These are phyloP conservation scores for Teunomyces kruisii DNA, from an alignment of 805 yeast species.

Conservation along the genomic window DNA sequence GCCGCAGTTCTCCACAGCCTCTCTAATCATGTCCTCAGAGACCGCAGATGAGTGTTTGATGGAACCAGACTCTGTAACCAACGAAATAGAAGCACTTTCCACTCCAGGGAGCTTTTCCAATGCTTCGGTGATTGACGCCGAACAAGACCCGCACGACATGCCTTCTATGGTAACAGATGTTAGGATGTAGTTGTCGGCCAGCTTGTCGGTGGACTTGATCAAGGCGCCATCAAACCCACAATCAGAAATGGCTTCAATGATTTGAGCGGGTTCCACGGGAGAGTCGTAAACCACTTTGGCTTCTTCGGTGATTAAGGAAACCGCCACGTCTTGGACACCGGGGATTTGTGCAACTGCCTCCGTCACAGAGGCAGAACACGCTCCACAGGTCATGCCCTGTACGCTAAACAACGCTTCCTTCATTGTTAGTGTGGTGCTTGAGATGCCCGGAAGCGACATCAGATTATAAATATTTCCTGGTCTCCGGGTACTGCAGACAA, in stretches of 20 bases:
- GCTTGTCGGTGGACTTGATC: neutral
- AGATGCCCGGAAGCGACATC: too few species aligned
- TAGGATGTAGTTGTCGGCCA: slow-evolving; percentile 1
- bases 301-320: slow-evolving; percentile 28
- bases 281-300: slow-evolving; percentile 21
- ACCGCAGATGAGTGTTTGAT: slow-evolving; percentile 47
- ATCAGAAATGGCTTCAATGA: slow-evolving; percentile 18
- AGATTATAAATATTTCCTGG: neutral
- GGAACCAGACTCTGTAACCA: slow-evolving; percentile 71
- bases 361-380: slow-evolving; percentile 24
- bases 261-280: slow-evolving; percentile 5
- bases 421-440: neutral
- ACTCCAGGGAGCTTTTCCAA: slow-evolving; percentile 54
- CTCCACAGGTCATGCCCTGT: slow-evolving; percentile 28
- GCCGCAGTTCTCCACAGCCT: slow-evolving; percentile 62
- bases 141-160: slow-evolving; percentile 92
- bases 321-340: slow-evolving; percentile 16
- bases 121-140: slow-evolving; percentile 61
- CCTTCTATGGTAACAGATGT: slow-evolving; percentile 47
- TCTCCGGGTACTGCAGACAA: neutral
- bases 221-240: slow-evolving; percentile 61
- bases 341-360: slow-evolving; percentile 16
- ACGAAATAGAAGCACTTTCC: slow-evolving; percentile 57
- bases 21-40: slow-evolving; percentile 39
- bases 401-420: slow-evolving; percentile 10